Conservation (phyloP, 1,284 basidiomycete genomes). For the Leccinum subfulvum region DNA sequence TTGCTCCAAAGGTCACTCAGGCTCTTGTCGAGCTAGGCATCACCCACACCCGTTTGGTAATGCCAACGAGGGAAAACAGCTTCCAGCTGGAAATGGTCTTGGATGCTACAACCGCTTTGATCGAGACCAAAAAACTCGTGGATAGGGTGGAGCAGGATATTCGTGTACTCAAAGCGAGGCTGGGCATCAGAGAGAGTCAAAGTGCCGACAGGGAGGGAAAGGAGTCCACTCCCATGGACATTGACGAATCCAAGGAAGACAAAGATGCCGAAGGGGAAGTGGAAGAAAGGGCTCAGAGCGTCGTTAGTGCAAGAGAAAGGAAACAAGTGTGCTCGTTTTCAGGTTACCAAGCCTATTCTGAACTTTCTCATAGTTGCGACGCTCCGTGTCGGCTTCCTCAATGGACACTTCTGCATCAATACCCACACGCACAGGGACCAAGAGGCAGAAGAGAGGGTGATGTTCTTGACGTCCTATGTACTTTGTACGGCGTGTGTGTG, state of each 20-base stretch:
- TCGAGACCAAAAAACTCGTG: constrained; percentile 86
- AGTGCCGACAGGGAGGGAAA: constrained; percentile 36
- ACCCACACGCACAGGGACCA: constrained; percentile 48
- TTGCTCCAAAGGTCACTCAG: constrained; percentile 72
- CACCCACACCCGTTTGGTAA: constrained; percentile 74
- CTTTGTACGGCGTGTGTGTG: constrained; percentile 6
- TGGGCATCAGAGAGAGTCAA: constrained; percentile 55
- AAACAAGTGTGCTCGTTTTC: constrained; percentile 49
- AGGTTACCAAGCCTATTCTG: constrained; percentile 5
- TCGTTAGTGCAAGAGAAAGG: constrained; percentile 58
- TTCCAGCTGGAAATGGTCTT: constrained; percentile 72
- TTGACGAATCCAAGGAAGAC: constrained; percentile 40
- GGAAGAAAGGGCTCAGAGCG: constrained; percentile 63
- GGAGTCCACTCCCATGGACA: constrained; percentile 35
- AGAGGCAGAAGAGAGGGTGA: constrained; percentile 57
- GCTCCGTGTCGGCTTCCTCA: constrained; percentile 64
- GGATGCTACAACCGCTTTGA: constrained; percentile 66
- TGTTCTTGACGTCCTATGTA: constrained; percentile 8
- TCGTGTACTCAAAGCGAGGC: constrained; percentile 62
- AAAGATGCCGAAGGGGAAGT: constrained; percentile 39
- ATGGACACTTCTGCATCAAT: constrained; percentile 60
- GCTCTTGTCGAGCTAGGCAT: constrained; percentile 76
- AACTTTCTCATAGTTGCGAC: constrained; percentile 42
- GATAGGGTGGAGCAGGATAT: constrained; percentile 87
- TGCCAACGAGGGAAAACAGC: constrained; percentile 85